Evolutionary conservation across 306 rosid genomes (phyloP).

Genomic region (Astragalus membranaceus): DNA sequence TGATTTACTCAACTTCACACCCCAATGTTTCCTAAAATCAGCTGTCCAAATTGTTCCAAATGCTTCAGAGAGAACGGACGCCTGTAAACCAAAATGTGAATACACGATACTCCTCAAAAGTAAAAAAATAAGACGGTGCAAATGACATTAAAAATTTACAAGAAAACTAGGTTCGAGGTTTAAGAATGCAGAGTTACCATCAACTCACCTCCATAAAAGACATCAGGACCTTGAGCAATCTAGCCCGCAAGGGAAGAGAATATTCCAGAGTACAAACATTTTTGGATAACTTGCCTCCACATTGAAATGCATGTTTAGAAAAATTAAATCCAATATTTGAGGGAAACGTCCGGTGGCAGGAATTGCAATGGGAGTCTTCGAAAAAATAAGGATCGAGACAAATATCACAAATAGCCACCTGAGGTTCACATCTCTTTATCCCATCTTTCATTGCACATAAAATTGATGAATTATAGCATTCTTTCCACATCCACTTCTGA

Average conservation of each 20-base stretch:
- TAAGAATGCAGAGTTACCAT: constrained; percentile 9
- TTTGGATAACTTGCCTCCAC: constrained; percentile 42
- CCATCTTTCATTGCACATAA: constrained; percentile 66
- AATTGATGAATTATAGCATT: constrained; percentile 56
- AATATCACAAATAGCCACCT: constrained; percentile 58
- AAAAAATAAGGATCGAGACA: constrained; percentile 57
- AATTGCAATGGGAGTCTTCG: constrained; percentile 73
- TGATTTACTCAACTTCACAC: constrained; percentile 56
- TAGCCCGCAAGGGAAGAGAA: constrained; percentile 63
- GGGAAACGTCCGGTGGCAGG: constrained; percentile 66
- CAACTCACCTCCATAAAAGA: constrained; percentile 74
- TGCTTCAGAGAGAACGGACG: constrained; percentile 70
- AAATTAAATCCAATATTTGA: constrained; percentile 38
- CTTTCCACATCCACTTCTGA: constrained; percentile 90
- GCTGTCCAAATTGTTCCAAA: constrained; percentile 66
- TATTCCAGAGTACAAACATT: constrained; percentile 41
- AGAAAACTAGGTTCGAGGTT: background rate
- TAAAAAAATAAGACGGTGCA: background rate
- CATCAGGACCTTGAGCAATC: constrained; percentile 69
- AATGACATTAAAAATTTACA: background rate
- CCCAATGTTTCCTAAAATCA: constrained; percentile 67
- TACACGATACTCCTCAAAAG: constrained; percentile 2
- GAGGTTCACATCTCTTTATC: constrained; percentile 62
- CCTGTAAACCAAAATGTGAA: constrained; percentile 44
- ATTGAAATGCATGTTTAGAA: constrained; percentile 59